Conservation (phyloP, 2,329 filamentous ascomycete genomes). For the Fusarium buxicola region DNA sequence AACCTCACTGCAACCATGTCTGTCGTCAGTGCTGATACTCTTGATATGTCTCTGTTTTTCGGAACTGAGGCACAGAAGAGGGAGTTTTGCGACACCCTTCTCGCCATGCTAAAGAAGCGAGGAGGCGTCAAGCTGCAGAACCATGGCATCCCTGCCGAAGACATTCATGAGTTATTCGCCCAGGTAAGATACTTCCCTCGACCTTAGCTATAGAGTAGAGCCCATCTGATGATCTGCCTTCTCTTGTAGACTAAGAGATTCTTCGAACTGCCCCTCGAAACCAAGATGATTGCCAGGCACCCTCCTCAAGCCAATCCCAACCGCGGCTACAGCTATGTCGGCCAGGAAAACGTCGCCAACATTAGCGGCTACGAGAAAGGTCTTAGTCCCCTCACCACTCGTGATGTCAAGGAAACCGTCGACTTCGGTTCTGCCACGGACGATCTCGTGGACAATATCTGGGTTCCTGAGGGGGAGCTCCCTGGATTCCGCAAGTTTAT, state of each 20-base stretch:
- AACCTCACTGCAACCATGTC: conserved; percentile 20
- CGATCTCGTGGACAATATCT: conserved; percentile 45
- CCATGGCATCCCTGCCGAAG: conserved; percentile 40
- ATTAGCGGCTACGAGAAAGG: conserved; percentile 49
- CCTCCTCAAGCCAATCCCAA: conserved; percentile 51
- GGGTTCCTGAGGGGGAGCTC: conserved; percentile 43
- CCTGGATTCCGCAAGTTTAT: conserved; percentile 44
- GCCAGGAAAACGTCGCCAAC: conserved; percentile 51
- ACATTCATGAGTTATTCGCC: conserved; percentile 39
- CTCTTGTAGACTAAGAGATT: conserved; percentile 43
- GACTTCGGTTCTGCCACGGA: conserved; percentile 53
- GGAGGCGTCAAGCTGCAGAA: conserved; percentile 45
- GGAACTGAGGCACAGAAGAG: conserved; percentile 41
- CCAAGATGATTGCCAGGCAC: conserved; percentile 49
- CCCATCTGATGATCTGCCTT: neutral
- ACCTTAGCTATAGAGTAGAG: no score
- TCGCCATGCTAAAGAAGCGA: conserved; percentile 38
- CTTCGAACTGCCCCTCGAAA: conserved; percentile 48
- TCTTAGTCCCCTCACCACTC: conserved; percentile 67
- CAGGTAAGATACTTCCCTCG: conserved; percentile 9
- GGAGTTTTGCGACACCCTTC: conserved; percentile 42
- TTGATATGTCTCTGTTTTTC: conserved; percentile 48
- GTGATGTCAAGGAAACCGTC: conserved; percentile 56
- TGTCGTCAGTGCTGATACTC: conserved; percentile 33
- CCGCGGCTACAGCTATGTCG: conserved; percentile 52